Base-by-base conservation (phyloP, 2,329 filamentous ascomycete species). In the Trichoderma semiorbis region DNA sequence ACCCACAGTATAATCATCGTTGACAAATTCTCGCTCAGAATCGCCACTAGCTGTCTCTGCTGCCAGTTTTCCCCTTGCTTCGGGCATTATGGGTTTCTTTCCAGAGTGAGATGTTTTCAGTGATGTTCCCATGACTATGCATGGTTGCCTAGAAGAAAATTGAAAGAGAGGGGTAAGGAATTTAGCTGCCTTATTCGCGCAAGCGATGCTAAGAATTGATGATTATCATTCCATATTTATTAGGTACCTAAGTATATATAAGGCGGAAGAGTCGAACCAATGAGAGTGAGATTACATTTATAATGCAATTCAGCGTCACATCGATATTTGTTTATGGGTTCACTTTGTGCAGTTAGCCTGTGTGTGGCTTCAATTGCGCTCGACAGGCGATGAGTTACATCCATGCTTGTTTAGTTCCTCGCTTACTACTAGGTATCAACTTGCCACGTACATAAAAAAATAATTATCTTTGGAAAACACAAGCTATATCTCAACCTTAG, bases 1-100 rank as follows among this genome's bases (percentile, higher is more conserved):
- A 47, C 76, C 79, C 7, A 81, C 74, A 2, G 75, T 77, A 62
- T 80, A 82, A 28, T 73, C 55, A n/a, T 63, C 60, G 14, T 36
- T 62, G 12, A 30, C 28, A n/a, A 32, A 30, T 32, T 32, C 16
- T 58, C 28, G 16, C n/a, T 16, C 5, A 58, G 26, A 18, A 32
- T 58, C 55, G 28, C 28, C 7, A 58, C 16, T 32, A 2, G 55
- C 14, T 10, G 3, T 32, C n/a, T 28, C n/a, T 14, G 21, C 47
- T 5, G 21, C 21, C 11, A 24, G 21, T 24, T 24, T 21, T 53
- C 3, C 47, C 10, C 2, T 53, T 11, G 18, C n/a, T 50, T 50
- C 43, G 5, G 18, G 2, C n/a, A 21, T 21, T n/a, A 43, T 43
- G 16, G 16, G 2, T 10, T 43, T 43, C 18, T 43, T n/a, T 18